Percentiles rank a stretch among this genome's conserved stretches.
These are phyloP conservation scores for Cynara cardunculus DNA, from an alignment of 129 eudicot genomes.

Conservation along the genomic window DNA sequence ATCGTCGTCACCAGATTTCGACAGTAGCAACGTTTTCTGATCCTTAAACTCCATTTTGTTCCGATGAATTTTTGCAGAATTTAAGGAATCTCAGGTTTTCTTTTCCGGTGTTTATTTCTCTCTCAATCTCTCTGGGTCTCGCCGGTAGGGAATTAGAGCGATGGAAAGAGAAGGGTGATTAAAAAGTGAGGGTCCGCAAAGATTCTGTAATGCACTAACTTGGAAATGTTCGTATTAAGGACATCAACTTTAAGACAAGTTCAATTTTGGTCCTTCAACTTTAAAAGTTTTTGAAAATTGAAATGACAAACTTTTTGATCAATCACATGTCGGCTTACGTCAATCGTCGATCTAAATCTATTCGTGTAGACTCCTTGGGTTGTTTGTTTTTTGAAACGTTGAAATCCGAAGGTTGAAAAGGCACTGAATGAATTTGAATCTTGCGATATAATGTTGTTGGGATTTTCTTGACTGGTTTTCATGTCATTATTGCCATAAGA, in stretches of 20 bases:
- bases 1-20: conserved; percentile 13
- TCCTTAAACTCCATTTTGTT: conserved; percentile 25
- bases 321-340: neutral
- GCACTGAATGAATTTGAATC: too few species aligned
- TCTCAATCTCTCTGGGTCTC: neutral
- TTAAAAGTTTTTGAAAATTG: neutral
- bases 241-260: neutral
- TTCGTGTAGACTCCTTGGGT: too few species aligned
- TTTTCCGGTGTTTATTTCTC: neutral
- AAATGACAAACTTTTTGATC: neutral
- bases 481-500: too few species aligned
- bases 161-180: conserved; percentile 13
- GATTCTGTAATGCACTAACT: conserved; percentile 29
- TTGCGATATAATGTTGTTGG: too few species aligned
- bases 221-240: neutral
- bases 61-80: conserved; percentile 5
- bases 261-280: neutral
- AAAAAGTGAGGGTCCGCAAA: conserved; percentile 36
- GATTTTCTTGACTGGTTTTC: too few species aligned
- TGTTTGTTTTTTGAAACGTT: too few species aligned
- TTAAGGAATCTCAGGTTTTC: conserved; percentile 4
- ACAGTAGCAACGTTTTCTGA: conserved; percentile 15
- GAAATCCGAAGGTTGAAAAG: too few species aligned
- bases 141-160: conserved; percentile 8
- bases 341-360: neutral